Conservation (phyloP, 768 basidiomycete species). For the Austroboletus festivus region DNA sequence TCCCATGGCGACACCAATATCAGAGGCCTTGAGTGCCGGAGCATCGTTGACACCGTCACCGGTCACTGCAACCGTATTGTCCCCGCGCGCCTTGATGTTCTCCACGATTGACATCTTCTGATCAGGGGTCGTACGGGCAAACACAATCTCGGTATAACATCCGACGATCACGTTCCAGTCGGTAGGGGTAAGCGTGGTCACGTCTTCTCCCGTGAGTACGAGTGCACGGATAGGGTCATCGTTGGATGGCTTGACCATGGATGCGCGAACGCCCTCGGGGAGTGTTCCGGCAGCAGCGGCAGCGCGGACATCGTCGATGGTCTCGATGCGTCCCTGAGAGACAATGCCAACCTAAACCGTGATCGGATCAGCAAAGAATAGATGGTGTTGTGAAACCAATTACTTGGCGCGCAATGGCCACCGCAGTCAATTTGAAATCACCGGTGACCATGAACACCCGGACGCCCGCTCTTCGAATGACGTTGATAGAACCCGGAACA, state of each 20-base stretch:
- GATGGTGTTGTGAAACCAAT: not conserved
- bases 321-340: slow-evolving; percentile 37
- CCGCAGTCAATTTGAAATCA: slow-evolving; percentile 52
- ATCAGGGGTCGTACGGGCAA: slow-evolving; percentile 54
- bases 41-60: slow-evolving; percentile 60
- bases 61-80: slow-evolving; percentile 49
- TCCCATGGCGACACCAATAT: slow-evolving; percentile 56
- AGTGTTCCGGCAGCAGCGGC: not conserved
- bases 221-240: slow-evolving; percentile 39
- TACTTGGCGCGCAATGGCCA: slow-evolving; percentile 48
- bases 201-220: slow-evolving; percentile 44
- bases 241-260: slow-evolving; percentile 38
- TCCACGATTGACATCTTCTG: slow-evolving; percentile 59
- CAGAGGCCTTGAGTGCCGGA: slow-evolving; percentile 48
- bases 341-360: slow-evolving; percentile 45
- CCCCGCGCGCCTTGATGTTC: slow-evolving; percentile 45
- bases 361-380: not conserved
- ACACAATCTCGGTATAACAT: slow-evolving; percentile 43
- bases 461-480: slow-evolving; percentile 49
- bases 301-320: slow-evolving; percentile 28
- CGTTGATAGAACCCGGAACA: slow-evolving; percentile 43
- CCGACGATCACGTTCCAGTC: slow-evolving; percentile 43
- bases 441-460: slow-evolving; percentile 58
- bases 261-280: slow-evolving; percentile 1
- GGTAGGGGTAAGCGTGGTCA: slow-evolving; percentile 32